These are phyloP conservation scores for Rhodomyrtus tomentosa DNA, from an alignment of 345 rosid genomes.

Conservation along the genomic window DNA sequence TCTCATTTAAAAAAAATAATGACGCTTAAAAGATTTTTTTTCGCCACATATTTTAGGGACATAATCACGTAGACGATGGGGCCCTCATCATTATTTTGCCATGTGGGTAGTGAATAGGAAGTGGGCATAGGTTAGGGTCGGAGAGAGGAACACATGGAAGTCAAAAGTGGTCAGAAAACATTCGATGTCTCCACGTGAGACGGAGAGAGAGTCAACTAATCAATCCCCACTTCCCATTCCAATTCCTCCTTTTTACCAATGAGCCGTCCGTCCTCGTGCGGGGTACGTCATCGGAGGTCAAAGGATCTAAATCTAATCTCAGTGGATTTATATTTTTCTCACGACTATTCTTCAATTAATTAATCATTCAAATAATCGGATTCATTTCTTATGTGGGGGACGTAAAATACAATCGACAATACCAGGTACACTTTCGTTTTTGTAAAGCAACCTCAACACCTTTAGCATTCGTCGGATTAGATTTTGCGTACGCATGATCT, in stretches of 20 bases:
- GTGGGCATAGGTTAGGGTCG: not conserved
- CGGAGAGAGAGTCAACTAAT: not conserved
- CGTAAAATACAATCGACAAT: not conserved
- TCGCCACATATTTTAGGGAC: not conserved
- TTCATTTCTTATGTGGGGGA: not conserved
- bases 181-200: not conserved
- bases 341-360: not conserved
- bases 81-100: not conserved
- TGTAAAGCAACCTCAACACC: no score
- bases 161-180: not conserved
- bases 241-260: not conserved
- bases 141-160: not conserved
- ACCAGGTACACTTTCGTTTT: not conserved
- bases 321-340: not conserved
- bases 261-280: not conserved
- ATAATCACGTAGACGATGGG: not conserved
- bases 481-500: not conserved
- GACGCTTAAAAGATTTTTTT: no score
- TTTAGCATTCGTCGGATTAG: not conserved
- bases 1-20: no score
- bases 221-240: not conserved
- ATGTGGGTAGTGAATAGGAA: not conserved
- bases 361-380: not conserved
- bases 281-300: not conserved
- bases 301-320: not conserved